A percentile compares a stretch with the other conserved stretches of the same genome.
Conservation (phyloP, 148 eudicot species). For the Cornus florida region DNA sequence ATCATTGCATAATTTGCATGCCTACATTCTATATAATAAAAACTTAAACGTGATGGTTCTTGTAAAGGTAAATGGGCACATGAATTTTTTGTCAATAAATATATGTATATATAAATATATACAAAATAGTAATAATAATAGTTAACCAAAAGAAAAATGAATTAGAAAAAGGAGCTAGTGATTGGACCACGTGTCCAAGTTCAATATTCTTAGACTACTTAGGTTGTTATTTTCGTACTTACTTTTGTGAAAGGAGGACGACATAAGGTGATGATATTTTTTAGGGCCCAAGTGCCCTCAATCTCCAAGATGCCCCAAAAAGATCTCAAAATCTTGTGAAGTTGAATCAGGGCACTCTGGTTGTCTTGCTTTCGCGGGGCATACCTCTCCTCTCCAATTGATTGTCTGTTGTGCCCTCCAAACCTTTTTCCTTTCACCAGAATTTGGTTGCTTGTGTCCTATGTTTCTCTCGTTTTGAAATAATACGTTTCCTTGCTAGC, state of each 20-base stretch:
- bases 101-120: too few species aligned
- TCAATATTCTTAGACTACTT: too few species aligned
- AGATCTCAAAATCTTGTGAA: neutral
- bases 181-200: too few species aligned
- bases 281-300: neutral
- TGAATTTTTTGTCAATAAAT: too few species aligned
- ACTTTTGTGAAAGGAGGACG: neutral
- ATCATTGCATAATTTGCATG: too few species aligned
- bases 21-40: too few species aligned
- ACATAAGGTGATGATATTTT: neutral
- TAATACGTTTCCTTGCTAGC: neutral
- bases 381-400: neutral
- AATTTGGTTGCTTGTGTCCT: neutral
- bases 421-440: neutral
- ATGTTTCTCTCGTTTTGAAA: neutral
- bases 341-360: neutral
- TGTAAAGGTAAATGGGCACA: too few species aligned
- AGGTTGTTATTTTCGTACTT: neutral
- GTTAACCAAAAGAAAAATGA: too few species aligned
- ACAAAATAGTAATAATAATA: too few species aligned
- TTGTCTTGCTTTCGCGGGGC: neutral
- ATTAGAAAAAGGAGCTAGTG: too few species aligned
- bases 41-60: too few species aligned
- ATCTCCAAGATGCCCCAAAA: neutral
- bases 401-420: neutral